phyloP scores from a whole-genome alignment of 306 rosid species.

The Psophocarpus tetragonolobus region DNA sequence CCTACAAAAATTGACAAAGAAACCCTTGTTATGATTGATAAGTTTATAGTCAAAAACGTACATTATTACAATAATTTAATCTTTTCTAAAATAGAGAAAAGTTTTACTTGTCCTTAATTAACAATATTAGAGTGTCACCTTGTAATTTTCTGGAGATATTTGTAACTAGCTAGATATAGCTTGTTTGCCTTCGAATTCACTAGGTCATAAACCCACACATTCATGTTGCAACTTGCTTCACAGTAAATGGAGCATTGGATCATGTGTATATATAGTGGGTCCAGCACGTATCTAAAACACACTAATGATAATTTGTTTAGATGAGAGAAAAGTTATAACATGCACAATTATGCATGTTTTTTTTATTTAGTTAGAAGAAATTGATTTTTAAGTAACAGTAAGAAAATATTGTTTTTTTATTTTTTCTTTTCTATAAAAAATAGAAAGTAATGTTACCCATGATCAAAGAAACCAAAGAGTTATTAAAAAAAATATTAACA shows the following conservation, averaged over 20 bases:
- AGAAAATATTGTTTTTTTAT: not conserved
- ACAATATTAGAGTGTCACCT: not conserved
- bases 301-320: not conserved
- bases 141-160: not conserved
- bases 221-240: not conserved
- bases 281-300: not conserved
- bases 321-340: not conserved
- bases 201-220: not conserved
- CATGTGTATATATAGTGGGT: not conserved
- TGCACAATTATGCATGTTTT: not conserved
- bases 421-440: not conserved
- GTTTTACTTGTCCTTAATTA: not conserved
- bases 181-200: not conserved
- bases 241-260: not conserved
- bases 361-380: not conserved
- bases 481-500: not conserved
- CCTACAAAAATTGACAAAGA: not conserved
- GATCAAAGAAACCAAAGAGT: not conserved
- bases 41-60: not conserved
- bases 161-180: not conserved
- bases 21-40: slow-evolving; percentile 9
- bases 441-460: not conserved
- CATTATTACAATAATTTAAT: not conserved
- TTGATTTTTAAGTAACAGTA: not conserved
- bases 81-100: not conserved